Evolutionary conservation across 2,329 filamentous ascomycete genomes (phyloP), one percentile per base, ranked within the genome.

Genomic region (Parascedosporium putredinis): DNA sequence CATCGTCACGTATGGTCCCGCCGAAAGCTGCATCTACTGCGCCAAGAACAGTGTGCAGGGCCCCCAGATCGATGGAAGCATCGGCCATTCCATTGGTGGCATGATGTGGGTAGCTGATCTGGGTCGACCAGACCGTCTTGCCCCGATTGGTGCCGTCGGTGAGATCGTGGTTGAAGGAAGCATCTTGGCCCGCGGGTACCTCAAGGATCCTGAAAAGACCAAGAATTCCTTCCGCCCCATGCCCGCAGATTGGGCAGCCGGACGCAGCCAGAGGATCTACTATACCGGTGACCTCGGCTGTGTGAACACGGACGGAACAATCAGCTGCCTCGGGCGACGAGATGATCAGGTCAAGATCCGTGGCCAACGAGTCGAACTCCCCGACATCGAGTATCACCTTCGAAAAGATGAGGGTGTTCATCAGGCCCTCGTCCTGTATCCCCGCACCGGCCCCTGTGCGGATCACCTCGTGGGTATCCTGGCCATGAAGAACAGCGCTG

Each of bases 281-380:
- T 48, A 49, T 31, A 57, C 57, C 1, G 56, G 56, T 3, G 57
- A 58, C 36, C 38, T 57, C 4, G 57, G 53, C 2, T 40, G 43
- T 4, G 53, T 53, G 20, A 44, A 54, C 20, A 16, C 36, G 3
- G 59, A 61, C 8, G 59, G 60, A 0, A 57, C 45, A 0, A 47
- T 63, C 14, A 52, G 27, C 12, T 31, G 27, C 12, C 27, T 82
- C 33, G 80, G 80, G 10, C 72, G 83, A 46, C 82, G 80, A 55
- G 82, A 86, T 56, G 75, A 74, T 12, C 81, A 82, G 60, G 75
- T 84, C 50, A 86, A 87, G 62, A 64, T 86, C 23, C 70, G 74
- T 9, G 85, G 85, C 23, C 81, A 78, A 54, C 68, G 82, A 50
- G 74, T 84, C 47, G 85, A 81, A 62, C 68, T 81, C 14, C 68